These are phyloP conservation scores for Phytophthora pini DNA, from an alignment of 352 stramenopile genomes.

Conservation along the genomic window DNA sequence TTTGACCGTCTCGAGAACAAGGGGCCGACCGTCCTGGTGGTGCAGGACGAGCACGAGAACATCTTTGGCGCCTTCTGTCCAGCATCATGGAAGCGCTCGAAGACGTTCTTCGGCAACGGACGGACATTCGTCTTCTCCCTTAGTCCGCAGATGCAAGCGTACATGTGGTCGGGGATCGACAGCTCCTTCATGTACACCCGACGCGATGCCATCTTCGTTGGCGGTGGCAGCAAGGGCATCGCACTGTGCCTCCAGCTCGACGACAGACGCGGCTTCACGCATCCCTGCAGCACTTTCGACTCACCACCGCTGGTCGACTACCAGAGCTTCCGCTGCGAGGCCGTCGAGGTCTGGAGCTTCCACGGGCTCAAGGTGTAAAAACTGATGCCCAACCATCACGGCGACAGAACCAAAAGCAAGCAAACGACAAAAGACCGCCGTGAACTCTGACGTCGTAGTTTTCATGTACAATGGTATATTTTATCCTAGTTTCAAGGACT, in stretches of 20 bases:
- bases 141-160: slow-evolving; percentile 60
- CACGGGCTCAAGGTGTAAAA: slow-evolving; percentile 66
- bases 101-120: slow-evolving; percentile 74
- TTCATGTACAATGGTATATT: slow-evolving; percentile 38
- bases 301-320: slow-evolving; percentile 56
- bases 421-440: slow-evolving; percentile 15
- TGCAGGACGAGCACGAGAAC: slow-evolving; percentile 74
- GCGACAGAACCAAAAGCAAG: slow-evolving; percentile 9
- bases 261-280: slow-evolving; percentile 72
- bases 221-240: slow-evolving; percentile 71
- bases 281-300: slow-evolving; percentile 70
- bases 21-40: slow-evolving; percentile 67
- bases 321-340: slow-evolving; percentile 66
- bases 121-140: slow-evolving; percentile 79
- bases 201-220: slow-evolving; percentile 64
- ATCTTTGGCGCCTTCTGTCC: slow-evolving; percentile 82
- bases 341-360: slow-evolving; percentile 78
- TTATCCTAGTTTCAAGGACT: slow-evolving; percentile 21
- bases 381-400: neutral
- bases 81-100: slow-evolving; percentile 62
- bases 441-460: slow-evolving; percentile 29
- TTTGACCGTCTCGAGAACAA: slow-evolving; percentile 64
- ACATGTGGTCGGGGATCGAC: slow-evolving; percentile 68
- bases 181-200: slow-evolving; percentile 77
- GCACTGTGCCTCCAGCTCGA: slow-evolving; percentile 77